These are phyloP conservation scores for Sarocladiaceae sp. DNA, from an alignment of 2,329 filamentous ascomycete species.

Conservation along the genomic window DNA sequence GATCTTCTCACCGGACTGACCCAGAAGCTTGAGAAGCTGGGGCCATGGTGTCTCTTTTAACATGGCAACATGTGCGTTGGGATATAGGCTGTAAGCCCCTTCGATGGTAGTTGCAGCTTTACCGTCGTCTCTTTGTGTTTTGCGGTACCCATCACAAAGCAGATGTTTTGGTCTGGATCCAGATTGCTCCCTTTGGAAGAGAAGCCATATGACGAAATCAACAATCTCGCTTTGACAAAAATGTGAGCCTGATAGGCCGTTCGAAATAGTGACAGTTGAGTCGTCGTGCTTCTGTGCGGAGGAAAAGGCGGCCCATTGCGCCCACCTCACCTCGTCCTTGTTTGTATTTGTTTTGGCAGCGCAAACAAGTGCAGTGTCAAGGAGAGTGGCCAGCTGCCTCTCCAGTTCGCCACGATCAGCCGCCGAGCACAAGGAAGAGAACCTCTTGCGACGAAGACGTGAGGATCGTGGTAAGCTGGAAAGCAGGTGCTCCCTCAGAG, in stretches of 20 bases:
- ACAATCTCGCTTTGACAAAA: constrained; percentile 69
- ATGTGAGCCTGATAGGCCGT: constrained; percentile 35
- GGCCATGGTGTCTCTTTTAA: constrained; percentile 74
- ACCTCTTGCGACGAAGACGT: constrained; percentile 55
- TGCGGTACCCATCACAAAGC: constrained; percentile 78
- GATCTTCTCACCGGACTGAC: constrained; percentile 68
- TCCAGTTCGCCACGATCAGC: constrained; percentile 26
- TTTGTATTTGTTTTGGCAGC: constrained; percentile 26
- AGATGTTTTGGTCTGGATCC: constrained; percentile 62
- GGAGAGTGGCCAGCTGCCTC: constrained; percentile 46
- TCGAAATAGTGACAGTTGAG: constrained; percentile 49
- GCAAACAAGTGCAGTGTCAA: constrained; percentile 69
- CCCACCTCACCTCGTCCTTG: constrained; percentile 31
- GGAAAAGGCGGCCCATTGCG: constrained; percentile 58
- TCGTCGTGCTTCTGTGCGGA: constrained; percentile 52
- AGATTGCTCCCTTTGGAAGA: constrained; percentile 60
- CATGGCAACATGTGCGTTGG: constrained; percentile 65
- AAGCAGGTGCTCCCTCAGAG: constrained; percentile 68
- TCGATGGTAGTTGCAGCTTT: constrained; percentile 45
- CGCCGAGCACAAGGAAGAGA: constrained; percentile 26
- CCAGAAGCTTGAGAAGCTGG: constrained; percentile 68
- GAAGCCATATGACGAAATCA: constrained; percentile 70
- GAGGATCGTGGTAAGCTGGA: constrained; percentile 63
- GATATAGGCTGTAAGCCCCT: constrained; percentile 59
- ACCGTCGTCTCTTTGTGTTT: constrained; percentile 27